Base-by-base conservation (phyloP, 116 monocot genomes). In the Papilionanthe hybrid region DNA sequence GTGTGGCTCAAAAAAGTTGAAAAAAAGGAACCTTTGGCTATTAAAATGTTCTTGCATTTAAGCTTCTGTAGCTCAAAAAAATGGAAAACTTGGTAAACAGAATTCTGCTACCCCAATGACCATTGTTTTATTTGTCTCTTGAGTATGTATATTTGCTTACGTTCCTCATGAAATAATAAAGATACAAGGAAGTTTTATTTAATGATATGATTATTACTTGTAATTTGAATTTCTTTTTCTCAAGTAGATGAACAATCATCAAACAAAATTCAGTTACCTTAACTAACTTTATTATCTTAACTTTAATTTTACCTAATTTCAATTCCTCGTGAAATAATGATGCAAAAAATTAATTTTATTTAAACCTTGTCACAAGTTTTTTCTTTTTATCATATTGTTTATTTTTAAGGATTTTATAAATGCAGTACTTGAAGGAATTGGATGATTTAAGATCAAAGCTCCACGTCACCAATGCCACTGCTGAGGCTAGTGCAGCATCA, bases 401-500 rank as follows among this genome's bases (percentile, higher is more conserved):
- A 44, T 19, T 49, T 75, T 75, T 25, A 50, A 48, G 47, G 8
- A 43, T 78, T 74, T 72, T 20, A 17, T 29, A 47, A 78, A 19
- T 84, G 53, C 86, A 94, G 95, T 88, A 88, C 41, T 58, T 88
- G 18, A 85, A 79, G 72, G 93, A 93, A 10, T 81, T 99, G 80
- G 92, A 99, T 85, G 86, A 91, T 53, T 76, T 93, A 43, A 89
- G 91, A 83, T 86, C 89, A 58, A 84, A 92, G 82, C 90, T 99
- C 69, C 90, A 87, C 63, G 47, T 81, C 20, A 85, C 95, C 25
- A 87, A 81, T 79, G 90, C 90, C 5, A 90, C 91, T 48, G 95
- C 93, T 75, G 91, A 99, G 55, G 87, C 93, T 29, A 95, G 99
- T 89, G 95, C 89, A 80, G 87, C 85, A 80, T 95, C 90, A 43